Evolutionary conservation across 2,329 filamentous ascomycete genomes (phyloP).

Genomic region (Blastomyces percursus): DNA sequence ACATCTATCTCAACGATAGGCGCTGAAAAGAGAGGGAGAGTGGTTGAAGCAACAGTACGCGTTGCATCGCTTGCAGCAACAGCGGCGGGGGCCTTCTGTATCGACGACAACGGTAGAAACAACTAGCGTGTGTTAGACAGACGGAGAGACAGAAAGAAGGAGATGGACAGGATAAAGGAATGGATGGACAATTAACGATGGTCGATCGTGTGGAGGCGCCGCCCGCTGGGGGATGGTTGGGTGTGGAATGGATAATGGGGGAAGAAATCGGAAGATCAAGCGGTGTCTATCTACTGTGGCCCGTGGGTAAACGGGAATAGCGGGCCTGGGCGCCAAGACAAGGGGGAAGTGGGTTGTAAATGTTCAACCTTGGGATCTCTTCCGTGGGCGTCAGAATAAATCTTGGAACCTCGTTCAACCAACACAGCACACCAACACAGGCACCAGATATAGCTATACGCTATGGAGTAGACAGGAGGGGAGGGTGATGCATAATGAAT

Average conservation of each 20-base stretch:
- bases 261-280: too few species aligned
- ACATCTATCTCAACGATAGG: neutral
- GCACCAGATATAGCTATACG: too few species aligned
- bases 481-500: too few species aligned
- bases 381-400: too few species aligned
- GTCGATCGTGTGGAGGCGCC: too few species aligned
- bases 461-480: too few species aligned
- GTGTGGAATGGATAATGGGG: neutral
- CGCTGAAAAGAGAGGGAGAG: neutral
- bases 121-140: neutral
- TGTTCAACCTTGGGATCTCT: neutral
- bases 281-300: too few species aligned
- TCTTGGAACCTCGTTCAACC: too few species aligned
- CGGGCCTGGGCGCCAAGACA: neutral
- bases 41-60: neutral
- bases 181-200: neutral
- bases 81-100: too few species aligned
- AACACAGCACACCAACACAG: too few species aligned
- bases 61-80: neutral
- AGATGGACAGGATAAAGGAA: neutral
- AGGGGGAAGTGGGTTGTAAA: neutral
- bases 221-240: neutral
- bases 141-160: neutral
- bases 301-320: too few species aligned
- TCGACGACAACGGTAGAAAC: neutral